Base-by-base conservation (phyloP, 2,329 filamentous ascomycete species). In the Fusarium sacchari region DNA sequence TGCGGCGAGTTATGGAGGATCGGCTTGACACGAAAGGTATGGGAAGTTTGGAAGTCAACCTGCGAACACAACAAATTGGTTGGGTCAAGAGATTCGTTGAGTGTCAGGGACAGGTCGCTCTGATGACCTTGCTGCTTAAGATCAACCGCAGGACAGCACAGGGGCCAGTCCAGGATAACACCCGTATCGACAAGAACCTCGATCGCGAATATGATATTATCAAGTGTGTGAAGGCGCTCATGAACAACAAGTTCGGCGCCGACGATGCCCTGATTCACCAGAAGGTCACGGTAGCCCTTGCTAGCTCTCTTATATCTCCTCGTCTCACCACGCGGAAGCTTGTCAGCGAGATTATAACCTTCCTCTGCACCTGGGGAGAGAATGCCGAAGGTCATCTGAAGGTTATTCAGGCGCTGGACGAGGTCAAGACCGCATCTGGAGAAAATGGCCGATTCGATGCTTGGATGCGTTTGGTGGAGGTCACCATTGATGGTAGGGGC, bases 211-310 rank as follows among this genome's bases (percentile, higher is more conserved):
- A 98, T 81, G 96, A 98, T 80, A 97, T 99, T 72, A 91, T 97
- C 80, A 99, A 99, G 84, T 98, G 96, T 84, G 84, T 99, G 66
- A 98, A 98, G 86, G 95, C 95, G 37, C 84, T 98, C 65, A 97
- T 98, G 93, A 99, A 99, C 90, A 99, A 98, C 89, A 98, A 97
- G 82, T 98, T 97, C 81, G 96, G 96, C 70, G 96, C 96, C 70
- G 96, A 99, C 81, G 95, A 99, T 87, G 96, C 96, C 24, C 87
- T 99, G 64, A 87, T 90, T 69, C 95, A 98, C 80, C 93, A 96
- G 80, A 94, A 96, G 80, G 94, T 98, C 72, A 92, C 98, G 72
- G 91, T 97, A 64, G 94, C 96, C 3, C 87, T 99, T 49, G 94
- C 93, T 56, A 95, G 91, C 28, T 97, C 94, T 40, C 87, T 99